Evolutionary conservation across 2,329 filamentous ascomycete genomes (phyloP).

Genomic region (Fusarium foetens): DNA sequence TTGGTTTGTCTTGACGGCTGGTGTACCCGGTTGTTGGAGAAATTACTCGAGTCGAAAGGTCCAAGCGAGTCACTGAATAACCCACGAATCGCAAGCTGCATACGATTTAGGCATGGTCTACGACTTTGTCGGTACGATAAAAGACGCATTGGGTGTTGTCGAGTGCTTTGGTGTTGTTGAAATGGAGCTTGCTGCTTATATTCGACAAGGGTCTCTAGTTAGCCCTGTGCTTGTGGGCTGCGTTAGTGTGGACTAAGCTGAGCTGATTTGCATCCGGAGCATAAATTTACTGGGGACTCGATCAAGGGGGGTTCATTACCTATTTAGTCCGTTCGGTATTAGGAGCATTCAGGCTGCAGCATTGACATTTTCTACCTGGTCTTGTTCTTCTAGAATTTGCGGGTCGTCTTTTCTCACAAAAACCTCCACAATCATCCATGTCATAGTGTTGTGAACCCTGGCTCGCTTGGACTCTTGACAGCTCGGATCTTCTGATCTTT

Average conservation of each 20-base stretch:
- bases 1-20: neutral
- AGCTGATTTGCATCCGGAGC: neutral
- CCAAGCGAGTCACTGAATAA: neutral
- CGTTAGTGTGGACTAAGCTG: neutral
- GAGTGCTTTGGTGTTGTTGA: neutral
- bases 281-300: neutral
- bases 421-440: neutral
- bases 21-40: no score
- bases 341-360: neutral
- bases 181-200: neutral
- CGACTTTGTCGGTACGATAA: neutral
- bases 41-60: neutral
- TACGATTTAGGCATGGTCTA: neutral
- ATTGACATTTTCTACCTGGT: neutral
- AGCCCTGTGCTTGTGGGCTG: neutral
- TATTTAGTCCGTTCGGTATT: conserved; percentile 1
- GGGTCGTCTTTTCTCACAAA: neutral
- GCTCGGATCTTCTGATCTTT: neutral
- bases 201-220: neutral
- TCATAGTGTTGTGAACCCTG: neutral
- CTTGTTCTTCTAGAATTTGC: neutral
- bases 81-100: neutral
- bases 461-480: neutral
- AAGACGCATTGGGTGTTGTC: neutral
- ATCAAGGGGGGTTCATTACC: conserved; percentile 8